Base-by-base conservation (phyloP, 345 rosid genomes). In the Euclidium syriacum region DNA sequence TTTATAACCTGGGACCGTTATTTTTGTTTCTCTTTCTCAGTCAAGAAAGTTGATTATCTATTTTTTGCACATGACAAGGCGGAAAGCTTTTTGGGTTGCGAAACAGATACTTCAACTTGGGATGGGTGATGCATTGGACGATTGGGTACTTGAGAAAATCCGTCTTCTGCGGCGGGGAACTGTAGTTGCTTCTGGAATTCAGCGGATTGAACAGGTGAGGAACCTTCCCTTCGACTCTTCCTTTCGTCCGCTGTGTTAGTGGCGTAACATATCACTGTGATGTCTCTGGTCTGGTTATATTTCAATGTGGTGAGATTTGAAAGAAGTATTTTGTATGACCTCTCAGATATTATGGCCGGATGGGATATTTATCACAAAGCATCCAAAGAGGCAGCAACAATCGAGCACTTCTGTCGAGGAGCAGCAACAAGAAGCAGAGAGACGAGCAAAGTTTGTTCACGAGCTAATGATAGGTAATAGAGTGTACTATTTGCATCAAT, bases 51-150 rank as follows among this genome's bases (percentile, higher is more conserved):
- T 66, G 36, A 51, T 39, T 6, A 43, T 35, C 34, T 52, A 16
- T 23, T 55, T n/a, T 72, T 19, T 72, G 42, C 50, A 64, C 29
- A 35, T 62, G 65, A 44, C 75, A 57, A 95, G 99, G 84, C 82
- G 97, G 75, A 82, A 95, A 75, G 95, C 96, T 15, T 95, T 95
- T 69, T 90, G 99, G 99, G 95, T 95, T 48, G 97, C 90, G 59
- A 95, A 95, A 79, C 99, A 95, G 80, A 70, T 95, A 54, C 82
- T 95, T 35, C 99, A 90, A 61, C 85, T 95, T 57, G 99, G 99
- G 73, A 95, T 95, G 99, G 97, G 99, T 4, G 99, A 95, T 81
- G 99, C 99, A 23, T 78, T 95, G 57, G 99, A 95, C 81, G 99
- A 95, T 73, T 95, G 99, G 99, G 68, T 95, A 65, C 68, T 95